Conservation (phyloP, 176 grass and related monocot genomes). For the Phyllostachys edulis region DNA sequence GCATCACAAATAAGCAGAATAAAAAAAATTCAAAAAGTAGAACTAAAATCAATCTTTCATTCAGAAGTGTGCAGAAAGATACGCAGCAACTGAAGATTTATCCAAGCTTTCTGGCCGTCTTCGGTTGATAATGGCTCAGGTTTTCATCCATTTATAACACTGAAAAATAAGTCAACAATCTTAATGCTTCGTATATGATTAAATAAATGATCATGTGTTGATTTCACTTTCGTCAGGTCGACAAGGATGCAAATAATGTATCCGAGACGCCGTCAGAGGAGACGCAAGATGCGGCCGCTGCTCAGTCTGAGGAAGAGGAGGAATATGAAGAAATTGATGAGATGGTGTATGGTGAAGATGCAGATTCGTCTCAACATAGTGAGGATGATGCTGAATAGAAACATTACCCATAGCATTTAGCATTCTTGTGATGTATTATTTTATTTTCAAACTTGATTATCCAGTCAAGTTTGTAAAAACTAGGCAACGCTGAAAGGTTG, state of each 20-base stretch:
- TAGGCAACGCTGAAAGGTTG: no score
- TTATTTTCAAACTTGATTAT: slow-evolving; percentile 12
- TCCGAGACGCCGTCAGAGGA: slow-evolving; percentile 21
- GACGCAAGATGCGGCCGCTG: slow-evolving; percentile 4
- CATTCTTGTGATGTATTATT: neutral
- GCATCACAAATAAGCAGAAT: neutral
- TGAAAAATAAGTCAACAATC: slow-evolving; percentile 6
- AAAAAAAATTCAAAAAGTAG: neutral
- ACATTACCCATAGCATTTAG: neutral
- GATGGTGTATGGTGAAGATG: slow-evolving; percentile 79
- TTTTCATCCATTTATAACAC: slow-evolving; percentile 39
- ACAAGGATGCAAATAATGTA: slow-evolving; percentile 34
- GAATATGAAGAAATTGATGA: slow-evolving; percentile 75
- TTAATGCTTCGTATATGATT: neutral
- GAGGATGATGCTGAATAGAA: slow-evolving; percentile 46
- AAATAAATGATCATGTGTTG: neutral
- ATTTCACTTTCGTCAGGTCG: slow-evolving; percentile 46
- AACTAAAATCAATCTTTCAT: slow-evolving; percentile 23
- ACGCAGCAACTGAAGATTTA: slow-evolving; percentile 47
- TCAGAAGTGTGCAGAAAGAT: slow-evolving; percentile 70
- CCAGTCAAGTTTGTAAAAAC: no score
- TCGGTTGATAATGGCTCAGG: slow-evolving; percentile 68
- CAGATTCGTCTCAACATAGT: slow-evolving; percentile 46
- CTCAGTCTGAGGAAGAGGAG: slow-evolving; percentile 41
- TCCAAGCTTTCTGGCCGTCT: slow-evolving; percentile 79